Evolutionary conservation across 2,329 filamentous ascomycete genomes (phyloP), one percentile per base, ranked within the genome.

Genomic region (Sclerotinia trifoliorum): DNA sequence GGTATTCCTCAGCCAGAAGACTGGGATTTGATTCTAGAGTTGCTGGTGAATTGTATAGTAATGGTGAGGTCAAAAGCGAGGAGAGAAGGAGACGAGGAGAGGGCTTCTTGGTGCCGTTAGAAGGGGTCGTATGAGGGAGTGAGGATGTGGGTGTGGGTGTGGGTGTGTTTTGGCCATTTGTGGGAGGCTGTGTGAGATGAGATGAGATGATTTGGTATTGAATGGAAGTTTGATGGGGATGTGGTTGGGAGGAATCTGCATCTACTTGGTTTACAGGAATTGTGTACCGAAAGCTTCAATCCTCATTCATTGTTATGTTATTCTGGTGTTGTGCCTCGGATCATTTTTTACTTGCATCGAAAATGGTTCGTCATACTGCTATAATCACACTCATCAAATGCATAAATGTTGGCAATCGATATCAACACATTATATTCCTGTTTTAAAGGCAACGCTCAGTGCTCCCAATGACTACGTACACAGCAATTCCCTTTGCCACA

Each of bases 351-450:
- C 51, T 54, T 32, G 5, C 7, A 32, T 54, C 26, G 21, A 54
- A 32, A 19, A 19, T 29, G 39, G 13, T 7, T 54, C 4, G 2
- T 61, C 42, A n/a, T 15, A 2, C 15, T 32, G 13, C 11, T 29
- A 24, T 26, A n/a, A 17, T n/a, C 26, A 6, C 26, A 32, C 15
- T 11, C 2, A 60, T 15, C 2, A 21, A 35, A 19, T 0, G 42
- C 42, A 5, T 32, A 48, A 32, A 2, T n/a, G 5, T 8, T 48
- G 17, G 42, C 26, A 15, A 17, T 48, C 17, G 19, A 2, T 42
- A 60, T 60, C 57, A 61, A 48, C 26, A 11, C 19, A 48, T 61
- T 42, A 48, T n/a, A 32, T 61, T 61, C 42, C 57, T 48, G 11
- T 8, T 48, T 26, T 26, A 4, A 35, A 19, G 24, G 3, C 26